Evolutionary conservation across 495 filamentous ascomycete genomes (phyloP).

Genomic region (Tuber indicum): DNA sequence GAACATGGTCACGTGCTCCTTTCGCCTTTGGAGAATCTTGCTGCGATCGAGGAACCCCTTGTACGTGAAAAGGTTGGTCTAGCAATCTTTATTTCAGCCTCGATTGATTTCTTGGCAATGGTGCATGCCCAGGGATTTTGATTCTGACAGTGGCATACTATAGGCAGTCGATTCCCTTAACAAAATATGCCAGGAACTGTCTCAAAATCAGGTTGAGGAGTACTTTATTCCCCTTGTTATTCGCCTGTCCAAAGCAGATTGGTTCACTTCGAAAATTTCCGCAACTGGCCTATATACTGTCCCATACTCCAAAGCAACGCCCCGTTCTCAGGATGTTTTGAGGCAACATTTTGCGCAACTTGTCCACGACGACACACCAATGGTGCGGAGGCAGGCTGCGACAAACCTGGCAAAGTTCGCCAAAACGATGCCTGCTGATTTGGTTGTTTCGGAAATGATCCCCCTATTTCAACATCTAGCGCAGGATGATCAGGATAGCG

Average conservation of each 20-base stretch:
- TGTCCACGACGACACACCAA: conserved; percentile 96
- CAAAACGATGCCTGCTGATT: conserved; percentile 81
- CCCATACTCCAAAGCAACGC: conserved; percentile 82
- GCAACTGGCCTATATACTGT: conserved; percentile 89
- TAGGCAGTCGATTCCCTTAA: conserved; percentile 97
- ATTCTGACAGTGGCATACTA: conserved; percentile 3
- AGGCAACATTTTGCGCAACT: conserved; percentile 83
- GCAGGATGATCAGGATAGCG: conserved; percentile 93
- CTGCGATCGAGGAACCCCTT: conserved; percentile 94
- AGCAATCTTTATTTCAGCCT: conserved; percentile 9
- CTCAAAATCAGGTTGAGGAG: conserved; percentile 86
- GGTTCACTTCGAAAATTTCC: conserved; percentile 99
- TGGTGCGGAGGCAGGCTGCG: conserved; percentile 93
- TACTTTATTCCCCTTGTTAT: conserved; percentile 90
- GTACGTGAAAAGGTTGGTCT: conserved; percentile 84
- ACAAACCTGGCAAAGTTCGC: conserved; percentile 97
- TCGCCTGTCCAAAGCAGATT: conserved; percentile 96
- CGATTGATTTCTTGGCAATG: conserved; percentile 10
- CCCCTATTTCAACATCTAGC: conserved; percentile 95
- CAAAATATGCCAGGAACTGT: conserved; percentile 92
- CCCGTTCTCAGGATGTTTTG: conserved; percentile 76
- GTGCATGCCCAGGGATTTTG: background rate
- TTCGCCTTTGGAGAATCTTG: conserved; percentile 93
- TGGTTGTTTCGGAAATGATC: conserved; percentile 98
- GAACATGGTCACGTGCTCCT: conserved; percentile 91